Base-by-base conservation (phyloP, 169 alveolate genomes). In the Perkinsus chesapeaki region DNA sequence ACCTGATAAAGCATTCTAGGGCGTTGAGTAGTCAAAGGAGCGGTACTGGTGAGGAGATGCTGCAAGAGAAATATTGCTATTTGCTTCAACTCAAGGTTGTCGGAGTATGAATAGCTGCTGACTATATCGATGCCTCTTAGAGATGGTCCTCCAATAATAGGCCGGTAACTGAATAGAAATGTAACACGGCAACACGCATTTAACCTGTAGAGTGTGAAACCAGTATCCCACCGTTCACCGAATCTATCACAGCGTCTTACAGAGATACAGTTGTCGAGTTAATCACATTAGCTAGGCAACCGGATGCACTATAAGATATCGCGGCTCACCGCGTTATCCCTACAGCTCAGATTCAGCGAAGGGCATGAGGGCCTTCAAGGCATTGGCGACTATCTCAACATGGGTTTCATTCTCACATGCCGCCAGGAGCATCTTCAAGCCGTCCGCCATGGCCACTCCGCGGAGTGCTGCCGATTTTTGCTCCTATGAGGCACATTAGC, bases 371-470 rank as follows among this genome's bases (percentile, higher is more conserved):
- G 95, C 95, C 91, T 94, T 94, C 93, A 94, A 90, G 91, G 95
- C 73, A 39, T 94, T 94, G 39, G 93, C 60, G 73, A 94, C 93
- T 39, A 94, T 82, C 39, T 94, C 95, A 73, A 94, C 93, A 93
- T 94, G 95, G 31, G 95, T 48, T 91, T 94, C 95, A 73, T 94
- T 94, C 92, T 94, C 95, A 92, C 94, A 92, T 39, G 95, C 95
- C 1, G 91, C 92, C 39, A 94, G 93, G 31, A 94, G 93, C 92
- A 92, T 73, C 47, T 91, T 91, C 82, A 60, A 34, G 12, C 82
- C 82, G 3, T 60, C 82, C 27, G 82, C 82, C 82, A 60, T 16
- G 3, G 31, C 82, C 82, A 60, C 82, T 20, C 82, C 82, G 31
- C 82, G 82, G 31, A 60, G 82, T 27, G 82, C 12, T 9, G 82